Conservation (phyloP, 129 eudicot genomes). For the Apium graveolens region DNA sequence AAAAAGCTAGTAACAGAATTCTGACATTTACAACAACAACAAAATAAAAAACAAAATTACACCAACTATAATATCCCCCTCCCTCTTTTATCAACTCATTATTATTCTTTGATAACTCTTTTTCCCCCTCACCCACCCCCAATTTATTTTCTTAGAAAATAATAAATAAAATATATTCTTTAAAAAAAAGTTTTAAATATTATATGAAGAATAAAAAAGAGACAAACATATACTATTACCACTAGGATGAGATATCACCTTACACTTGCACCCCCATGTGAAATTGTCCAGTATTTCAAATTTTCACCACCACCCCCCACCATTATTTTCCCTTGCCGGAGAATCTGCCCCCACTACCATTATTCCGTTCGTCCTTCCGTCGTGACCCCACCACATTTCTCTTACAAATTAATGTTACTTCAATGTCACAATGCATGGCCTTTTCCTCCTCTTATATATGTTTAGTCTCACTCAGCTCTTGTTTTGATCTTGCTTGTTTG, state of each 20-base stretch:
- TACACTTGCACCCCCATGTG: slow-evolving; percentile 25
- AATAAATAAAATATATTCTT: slow-evolving; percentile 37
- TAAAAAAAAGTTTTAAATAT: not conserved
- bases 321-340: not conserved
- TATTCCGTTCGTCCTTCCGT: slow-evolving; percentile 11
- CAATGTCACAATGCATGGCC: slow-evolving; percentile 1
- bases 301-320: slow-evolving; percentile 17
- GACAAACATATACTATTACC: slow-evolving; percentile 23
- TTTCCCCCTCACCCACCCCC: slow-evolving; percentile 15
- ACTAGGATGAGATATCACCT: slow-evolving; percentile 25
- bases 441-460: not conserved
- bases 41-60: slow-evolving; percentile 29
- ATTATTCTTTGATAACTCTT: slow-evolving; percentile 28
- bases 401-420: not conserved
- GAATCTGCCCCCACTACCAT: slow-evolving; percentile 28
- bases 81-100: slow-evolving; percentile 5
- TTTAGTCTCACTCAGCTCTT: slow-evolving; percentile 23
- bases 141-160: slow-evolving; percentile 38
- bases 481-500: slow-evolving; percentile 36
- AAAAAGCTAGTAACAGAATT: slow-evolving; percentile 21
- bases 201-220: not conserved
- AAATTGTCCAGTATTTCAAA: slow-evolving; percentile 26
- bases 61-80: slow-evolving; percentile 17
- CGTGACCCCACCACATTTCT: slow-evolving; percentile 31
- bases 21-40: slow-evolving; percentile 44